Conservation (phyloP, 116 monocot species). For the Trichopus zeylanicus region DNA sequence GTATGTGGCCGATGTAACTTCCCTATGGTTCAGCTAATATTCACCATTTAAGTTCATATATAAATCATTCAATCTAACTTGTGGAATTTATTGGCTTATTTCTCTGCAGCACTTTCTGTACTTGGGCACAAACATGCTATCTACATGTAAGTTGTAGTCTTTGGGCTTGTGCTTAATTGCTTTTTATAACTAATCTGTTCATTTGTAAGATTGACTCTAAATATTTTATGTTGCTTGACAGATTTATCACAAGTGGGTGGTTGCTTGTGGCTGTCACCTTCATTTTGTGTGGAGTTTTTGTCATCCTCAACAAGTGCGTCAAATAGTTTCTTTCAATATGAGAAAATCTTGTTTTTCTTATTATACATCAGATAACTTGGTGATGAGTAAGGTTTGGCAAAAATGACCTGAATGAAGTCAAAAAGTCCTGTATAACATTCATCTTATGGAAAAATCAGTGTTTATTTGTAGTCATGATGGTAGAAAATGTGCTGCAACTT, state of each 20-base stretch:
- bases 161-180: no score
- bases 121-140: slow-evolving; percentile 47
- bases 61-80: neutral
- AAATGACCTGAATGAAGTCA: no score
- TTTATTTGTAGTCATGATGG: no score
- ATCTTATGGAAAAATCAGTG: no score
- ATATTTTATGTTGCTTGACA: slow-evolving; percentile 23
- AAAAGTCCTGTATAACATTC: no score
- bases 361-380: no score
- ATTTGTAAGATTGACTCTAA: neutral
- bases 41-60: slow-evolving; percentile 10
- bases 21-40: neutral
- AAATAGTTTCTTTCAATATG: no score
- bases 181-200: no score
- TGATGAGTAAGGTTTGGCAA: no score
- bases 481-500: no score
- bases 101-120: slow-evolving; percentile 55
- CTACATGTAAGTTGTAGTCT: slow-evolving; percentile 50
- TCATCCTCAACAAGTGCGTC: slow-evolving; percentile 73
- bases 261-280: slow-evolving; percentile 71
- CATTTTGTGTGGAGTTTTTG: slow-evolving; percentile 61
- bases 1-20: slow-evolving; percentile 35
- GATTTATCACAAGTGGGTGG: slow-evolving; percentile 77
- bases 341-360: no score
- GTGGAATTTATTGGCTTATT: slow-evolving; percentile 5